A percentile compares a stretch with the other conserved stretches of the same genome.
Conservation (phyloP, 2,329 filamentous ascomycete genomes). For the Spiromastix sp. region DNA sequence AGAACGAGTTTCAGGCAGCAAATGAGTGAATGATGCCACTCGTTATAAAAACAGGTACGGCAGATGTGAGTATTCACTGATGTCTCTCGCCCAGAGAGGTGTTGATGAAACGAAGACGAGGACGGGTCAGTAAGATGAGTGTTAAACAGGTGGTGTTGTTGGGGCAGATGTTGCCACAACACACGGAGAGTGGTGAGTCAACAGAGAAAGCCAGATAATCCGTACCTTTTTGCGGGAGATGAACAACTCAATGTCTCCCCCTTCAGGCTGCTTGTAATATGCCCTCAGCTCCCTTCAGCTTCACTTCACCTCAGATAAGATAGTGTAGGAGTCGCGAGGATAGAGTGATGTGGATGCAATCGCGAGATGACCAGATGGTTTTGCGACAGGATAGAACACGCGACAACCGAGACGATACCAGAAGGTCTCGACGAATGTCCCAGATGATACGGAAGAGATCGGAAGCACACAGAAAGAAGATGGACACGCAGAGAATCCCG, state of each 20-base stretch:
- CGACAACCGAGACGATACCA: conserved; percentile 7
- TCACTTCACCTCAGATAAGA: neutral
- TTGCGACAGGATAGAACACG: neutral
- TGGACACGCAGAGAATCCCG: no score
- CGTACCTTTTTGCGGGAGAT: conserved; percentile 55
- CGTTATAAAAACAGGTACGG: no score
- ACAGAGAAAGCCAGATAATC: no score
- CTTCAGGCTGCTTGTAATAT: conserved; percentile 36
- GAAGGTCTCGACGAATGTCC: conserved; percentile 7
- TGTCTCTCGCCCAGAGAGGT: no score
- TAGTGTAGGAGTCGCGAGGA: neutral
- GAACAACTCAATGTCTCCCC: conserved; percentile 98
- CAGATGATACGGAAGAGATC: neutral
- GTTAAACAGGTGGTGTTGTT: neutral
- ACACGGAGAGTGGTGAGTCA: conserved; percentile 3
- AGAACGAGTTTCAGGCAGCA: no score
- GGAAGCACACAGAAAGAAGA: neutral
- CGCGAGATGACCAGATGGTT: neutral
- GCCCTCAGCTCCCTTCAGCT: no score
- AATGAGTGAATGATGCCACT: no score
- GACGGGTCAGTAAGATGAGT: neutral
- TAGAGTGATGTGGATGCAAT: neutral
- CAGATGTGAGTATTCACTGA: no score
- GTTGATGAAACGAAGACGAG: no score
- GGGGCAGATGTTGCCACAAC: neutral